Evolutionary conservation across 1,284 basidiomycete genomes (phyloP).

Genomic region (Coniferiporia weirii): DNA sequence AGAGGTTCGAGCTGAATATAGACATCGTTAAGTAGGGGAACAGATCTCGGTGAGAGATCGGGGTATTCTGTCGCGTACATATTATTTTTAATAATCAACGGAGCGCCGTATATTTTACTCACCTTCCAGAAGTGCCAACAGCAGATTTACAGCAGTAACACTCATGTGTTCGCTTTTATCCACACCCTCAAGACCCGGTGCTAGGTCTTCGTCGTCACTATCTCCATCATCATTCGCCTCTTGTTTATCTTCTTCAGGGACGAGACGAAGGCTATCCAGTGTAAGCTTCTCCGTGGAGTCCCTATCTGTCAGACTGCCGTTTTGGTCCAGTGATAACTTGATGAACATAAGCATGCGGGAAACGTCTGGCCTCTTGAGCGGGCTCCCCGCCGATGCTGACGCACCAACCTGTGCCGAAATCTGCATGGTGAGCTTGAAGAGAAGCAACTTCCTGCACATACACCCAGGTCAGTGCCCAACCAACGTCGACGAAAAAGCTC

Average conservation of each 20-base stretch:
- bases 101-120: slow-evolving; percentile 15
- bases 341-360: slow-evolving; percentile 72
- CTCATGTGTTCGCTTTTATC: slow-evolving; percentile 59
- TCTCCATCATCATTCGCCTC: slow-evolving; percentile 35
- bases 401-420: slow-evolving; percentile 66
- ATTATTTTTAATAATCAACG: not conserved
- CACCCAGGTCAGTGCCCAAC: slow-evolving; percentile 24
- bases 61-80: slow-evolving; percentile 52
- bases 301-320: slow-evolving; percentile 20
- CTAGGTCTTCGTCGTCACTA: slow-evolving; percentile 57
- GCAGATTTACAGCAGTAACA: slow-evolving; percentile 69
- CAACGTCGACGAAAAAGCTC: not conserved
- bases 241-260: slow-evolving; percentile 28
- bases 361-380: slow-evolving; percentile 51
- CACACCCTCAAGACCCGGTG: slow-evolving; percentile 29
- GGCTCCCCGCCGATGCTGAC: slow-evolving; percentile 54
- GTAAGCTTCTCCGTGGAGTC: slow-evolving; percentile 23
- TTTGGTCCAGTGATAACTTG: slow-evolving; percentile 54
- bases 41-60: slow-evolving; percentile 54
- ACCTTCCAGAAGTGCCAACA: slow-evolving; percentile 85
- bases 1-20: slow-evolving; percentile 59
- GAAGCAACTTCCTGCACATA: slow-evolving; percentile 45
- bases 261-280: slow-evolving; percentile 40
- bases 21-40: slow-evolving; percentile 68
- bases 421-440: slow-evolving; percentile 72